A percentile compares a stretch with the other conserved stretches of the same genome.
Evolutionary conservation across 768 basidiomycete species (phyloP).

Genomic region (Kwoniella europaea): DNA sequence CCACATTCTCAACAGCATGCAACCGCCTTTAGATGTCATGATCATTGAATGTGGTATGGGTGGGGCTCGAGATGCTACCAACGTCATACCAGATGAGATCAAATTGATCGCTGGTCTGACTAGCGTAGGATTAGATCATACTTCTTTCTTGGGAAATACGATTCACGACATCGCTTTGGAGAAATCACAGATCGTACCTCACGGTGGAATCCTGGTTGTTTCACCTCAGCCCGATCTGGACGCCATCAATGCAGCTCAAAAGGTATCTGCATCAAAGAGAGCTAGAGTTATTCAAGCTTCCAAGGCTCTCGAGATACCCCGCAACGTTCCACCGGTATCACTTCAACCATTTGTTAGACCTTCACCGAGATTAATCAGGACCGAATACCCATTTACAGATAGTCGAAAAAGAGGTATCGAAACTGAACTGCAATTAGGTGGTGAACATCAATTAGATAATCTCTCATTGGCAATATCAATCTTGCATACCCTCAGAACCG

Average conservation of each 20-base stretch:
- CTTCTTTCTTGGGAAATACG: conserved; percentile 80
- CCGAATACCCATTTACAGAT: conserved; percentile 19
- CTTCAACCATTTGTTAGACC: conserved; percentile 25
- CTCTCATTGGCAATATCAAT: conserved; percentile 71
- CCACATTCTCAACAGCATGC: conserved; percentile 68
- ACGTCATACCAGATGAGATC: conserved; percentile 72
- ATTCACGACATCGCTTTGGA: conserved; percentile 75
- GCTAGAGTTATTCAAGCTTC: conserved; percentile 30
- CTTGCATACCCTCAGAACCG: conserved; percentile 66
- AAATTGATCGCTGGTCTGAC: conserved; percentile 82
- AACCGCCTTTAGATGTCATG: conserved; percentile 68
- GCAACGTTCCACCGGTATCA: not conserved
- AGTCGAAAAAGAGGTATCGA: conserved; percentile 11
- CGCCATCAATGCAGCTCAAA: conserved; percentile 56
- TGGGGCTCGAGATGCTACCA: conserved; percentile 89
- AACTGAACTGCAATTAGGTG: conserved; percentile 68
- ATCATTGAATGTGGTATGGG: conserved; percentile 96
- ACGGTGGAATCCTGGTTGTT: conserved; percentile 58
- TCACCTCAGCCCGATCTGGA: conserved; percentile 63
- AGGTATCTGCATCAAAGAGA: conserved; percentile 12
- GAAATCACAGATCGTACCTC: conserved; percentile 80
- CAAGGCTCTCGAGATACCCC: not conserved
- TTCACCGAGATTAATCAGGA: conserved; percentile 20
- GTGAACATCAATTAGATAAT: conserved; percentile 84
- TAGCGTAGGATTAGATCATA: conserved; percentile 89